Evolutionary conservation across 2,329 filamentous ascomycete genomes (phyloP).

Genomic region (Diaporthe batatas): DNA sequence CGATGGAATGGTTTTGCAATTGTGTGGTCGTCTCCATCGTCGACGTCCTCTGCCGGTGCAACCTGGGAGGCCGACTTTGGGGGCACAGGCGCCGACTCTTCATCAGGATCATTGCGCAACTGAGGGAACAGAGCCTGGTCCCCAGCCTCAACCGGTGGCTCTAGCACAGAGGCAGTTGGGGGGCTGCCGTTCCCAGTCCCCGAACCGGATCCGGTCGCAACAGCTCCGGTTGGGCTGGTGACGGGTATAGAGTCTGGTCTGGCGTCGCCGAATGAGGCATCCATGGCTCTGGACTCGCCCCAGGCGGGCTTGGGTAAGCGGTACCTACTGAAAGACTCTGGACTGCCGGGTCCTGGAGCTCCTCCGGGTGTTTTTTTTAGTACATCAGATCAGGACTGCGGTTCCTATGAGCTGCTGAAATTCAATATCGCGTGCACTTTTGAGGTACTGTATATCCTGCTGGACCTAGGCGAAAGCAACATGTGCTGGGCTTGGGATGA

Average conservation of each 20-base stretch:
- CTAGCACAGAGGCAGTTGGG: constrained; percentile 23
- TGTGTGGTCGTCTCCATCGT: constrained; percentile 70
- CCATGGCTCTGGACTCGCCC: constrained; percentile 33
- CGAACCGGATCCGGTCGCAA: constrained; percentile 4
- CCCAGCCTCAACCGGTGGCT: constrained; percentile 21
- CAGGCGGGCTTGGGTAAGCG: neutral
- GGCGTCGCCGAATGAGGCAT: constrained; percentile 40
- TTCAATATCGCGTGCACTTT: neutral
- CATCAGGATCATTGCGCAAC: constrained; percentile 39
- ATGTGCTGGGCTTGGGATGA: constrained; percentile 5
- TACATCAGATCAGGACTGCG: neutral
- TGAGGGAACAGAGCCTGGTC: constrained; percentile 36
- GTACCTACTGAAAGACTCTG: neutral
- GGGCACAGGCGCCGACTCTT: constrained; percentile 43
- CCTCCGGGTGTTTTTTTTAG: neutral
- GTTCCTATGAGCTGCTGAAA: neutral
- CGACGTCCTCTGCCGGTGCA: constrained; percentile 55
- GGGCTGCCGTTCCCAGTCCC: constrained; percentile 11
- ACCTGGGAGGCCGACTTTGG: constrained; percentile 44
- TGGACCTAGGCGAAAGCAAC: neutral
- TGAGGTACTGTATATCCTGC: neutral
- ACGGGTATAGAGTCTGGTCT: constrained; percentile 40
- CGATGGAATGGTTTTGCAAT: constrained; percentile 70
- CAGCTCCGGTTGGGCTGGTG: constrained; percentile 31
- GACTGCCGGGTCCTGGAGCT: constrained; percentile 14